Evolutionary conservation across 768 basidiomycete genomes (phyloP).

Genomic region (Rickenella mellea): DNA sequence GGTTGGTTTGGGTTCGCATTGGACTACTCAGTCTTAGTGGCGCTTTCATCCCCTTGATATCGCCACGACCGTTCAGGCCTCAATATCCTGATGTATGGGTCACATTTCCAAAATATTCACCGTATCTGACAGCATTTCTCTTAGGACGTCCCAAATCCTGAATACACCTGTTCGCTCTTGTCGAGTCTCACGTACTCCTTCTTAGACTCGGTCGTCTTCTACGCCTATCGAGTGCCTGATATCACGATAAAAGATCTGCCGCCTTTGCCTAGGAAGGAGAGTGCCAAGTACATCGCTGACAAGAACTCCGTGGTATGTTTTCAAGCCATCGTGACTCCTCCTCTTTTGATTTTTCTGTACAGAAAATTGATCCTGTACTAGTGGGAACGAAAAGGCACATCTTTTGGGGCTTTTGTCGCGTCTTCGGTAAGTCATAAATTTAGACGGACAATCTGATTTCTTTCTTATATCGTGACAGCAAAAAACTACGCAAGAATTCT

Average conservation of each 20-base stretch:
- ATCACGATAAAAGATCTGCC: background rate
- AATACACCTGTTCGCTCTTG: conserved; percentile 40
- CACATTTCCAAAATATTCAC: background rate
- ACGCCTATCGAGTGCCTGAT: background rate
- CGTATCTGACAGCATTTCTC: conserved; percentile 22
- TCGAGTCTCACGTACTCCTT: conserved; percentile 22
- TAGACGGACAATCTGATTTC: background rate
- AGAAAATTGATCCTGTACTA: conserved; percentile 13
- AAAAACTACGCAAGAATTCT: background rate
- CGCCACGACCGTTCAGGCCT: conserved; percentile 50
- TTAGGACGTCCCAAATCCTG: conserved; percentile 24
- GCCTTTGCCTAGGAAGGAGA: background rate
- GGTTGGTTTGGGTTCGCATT: conserved; percentile 36
- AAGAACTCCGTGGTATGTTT: too few relatives aligned
- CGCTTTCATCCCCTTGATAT: conserved; percentile 42
- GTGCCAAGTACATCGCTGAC: background rate
- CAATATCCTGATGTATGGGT: conserved; percentile 37
- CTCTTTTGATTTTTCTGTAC: background rate
- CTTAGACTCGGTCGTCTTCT: background rate
- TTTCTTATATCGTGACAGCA: background rate
- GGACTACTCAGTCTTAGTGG: conserved; percentile 33
- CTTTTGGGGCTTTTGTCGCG: background rate
- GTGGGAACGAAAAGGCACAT: background rate
- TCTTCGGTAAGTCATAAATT: background rate
- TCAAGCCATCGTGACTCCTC: background rate